A percentile compares a stretch with the other conserved stretches of the same genome.
These are phyloP conservation scores for Scortechinia acanthostroma DNA, from an alignment of 2,329 filamentous ascomycete species.

Conservation along the genomic window DNA sequence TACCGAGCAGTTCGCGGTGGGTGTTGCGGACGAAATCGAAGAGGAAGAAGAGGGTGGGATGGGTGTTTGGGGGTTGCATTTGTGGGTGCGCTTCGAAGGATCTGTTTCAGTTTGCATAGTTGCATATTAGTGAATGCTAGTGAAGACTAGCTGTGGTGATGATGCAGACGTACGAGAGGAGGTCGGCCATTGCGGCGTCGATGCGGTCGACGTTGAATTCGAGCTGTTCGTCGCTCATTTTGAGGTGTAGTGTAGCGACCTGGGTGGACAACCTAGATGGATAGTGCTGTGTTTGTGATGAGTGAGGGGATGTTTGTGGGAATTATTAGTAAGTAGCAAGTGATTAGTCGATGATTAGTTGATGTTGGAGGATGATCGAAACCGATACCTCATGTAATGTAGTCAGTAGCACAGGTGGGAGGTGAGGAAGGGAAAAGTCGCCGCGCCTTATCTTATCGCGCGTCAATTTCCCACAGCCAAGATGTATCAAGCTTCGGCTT, in stretches of 20 bases:
- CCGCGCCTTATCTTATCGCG: too few relatives aligned
- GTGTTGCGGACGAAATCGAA: conserved; percentile 9
- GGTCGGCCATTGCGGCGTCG: background rate
- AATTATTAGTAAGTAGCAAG: background rate
- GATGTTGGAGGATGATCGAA: too few relatives aligned
- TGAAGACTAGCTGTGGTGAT: background rate
- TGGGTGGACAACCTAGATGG: too few relatives aligned
- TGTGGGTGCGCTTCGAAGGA: background rate
- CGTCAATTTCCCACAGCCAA: too few relatives aligned
- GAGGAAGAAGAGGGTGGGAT: conserved; percentile 9
- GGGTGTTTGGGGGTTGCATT: conserved; percentile 3
- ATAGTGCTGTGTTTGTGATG: background rate
- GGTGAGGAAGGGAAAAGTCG: too few relatives aligned
- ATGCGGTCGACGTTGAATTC: background rate
- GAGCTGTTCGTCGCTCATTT: background rate
- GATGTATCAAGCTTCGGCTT: too few relatives aligned
- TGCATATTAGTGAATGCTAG: too few relatives aligned
- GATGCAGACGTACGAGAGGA: background rate
- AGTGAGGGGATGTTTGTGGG: background rate
- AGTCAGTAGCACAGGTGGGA: too few relatives aligned
- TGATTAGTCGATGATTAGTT: background rate
- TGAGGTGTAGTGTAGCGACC: too few relatives aligned
- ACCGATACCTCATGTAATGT: too few relatives aligned
- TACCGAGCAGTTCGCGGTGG: conserved; percentile 8
- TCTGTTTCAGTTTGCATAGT: conserved; percentile 1